A percentile compares a stretch with the other conserved stretches of the same genome.
phyloP scores from a whole-genome alignment of 345 rosid species.

The Noccaea bulbosa region DNA sequence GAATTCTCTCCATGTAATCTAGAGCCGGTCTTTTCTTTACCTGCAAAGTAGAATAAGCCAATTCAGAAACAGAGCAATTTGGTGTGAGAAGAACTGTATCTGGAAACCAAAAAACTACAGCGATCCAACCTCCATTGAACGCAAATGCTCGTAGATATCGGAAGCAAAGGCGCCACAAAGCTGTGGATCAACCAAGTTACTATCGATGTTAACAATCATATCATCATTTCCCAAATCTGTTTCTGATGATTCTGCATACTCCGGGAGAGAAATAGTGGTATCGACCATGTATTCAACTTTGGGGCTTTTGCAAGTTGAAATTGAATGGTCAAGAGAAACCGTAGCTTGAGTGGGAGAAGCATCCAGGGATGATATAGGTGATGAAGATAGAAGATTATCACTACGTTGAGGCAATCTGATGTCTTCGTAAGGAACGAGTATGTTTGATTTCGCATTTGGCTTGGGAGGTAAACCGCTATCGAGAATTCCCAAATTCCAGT shows the following conservation, averaged over 20 bases:
- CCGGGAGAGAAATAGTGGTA: conserved; percentile 65
- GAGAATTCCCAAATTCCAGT: conserved; percentile 28
- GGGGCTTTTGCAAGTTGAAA: conserved; percentile 60
- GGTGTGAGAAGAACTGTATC: background rate
- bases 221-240: conserved; percentile 20
- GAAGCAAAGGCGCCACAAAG: conserved; percentile 46
- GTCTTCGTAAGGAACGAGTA: conserved; percentile 41
- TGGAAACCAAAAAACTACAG: background rate
- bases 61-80: conserved; percentile 29
- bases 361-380: conserved; percentile 46
- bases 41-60: conserved; percentile 29
- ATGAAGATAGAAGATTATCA: conserved; percentile 26
- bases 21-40: conserved; percentile 47
- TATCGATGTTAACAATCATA: conserved; percentile 36
- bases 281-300: conserved; percentile 68
- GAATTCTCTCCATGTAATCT: conserved; percentile 54
- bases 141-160: conserved; percentile 50
- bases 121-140: conserved; percentile 46
- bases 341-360: conserved; percentile 53
- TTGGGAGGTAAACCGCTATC: conserved; percentile 30
- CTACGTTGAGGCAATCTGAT: background rate
- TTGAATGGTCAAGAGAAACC: conserved; percentile 44
- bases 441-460: conserved; percentile 36
- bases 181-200: conserved; percentile 46
- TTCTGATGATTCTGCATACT: conserved; percentile 33